Base-by-base conservation (phyloP, 495 filamentous ascomycete genomes). In the Polyplosphaeria fusca region DNA sequence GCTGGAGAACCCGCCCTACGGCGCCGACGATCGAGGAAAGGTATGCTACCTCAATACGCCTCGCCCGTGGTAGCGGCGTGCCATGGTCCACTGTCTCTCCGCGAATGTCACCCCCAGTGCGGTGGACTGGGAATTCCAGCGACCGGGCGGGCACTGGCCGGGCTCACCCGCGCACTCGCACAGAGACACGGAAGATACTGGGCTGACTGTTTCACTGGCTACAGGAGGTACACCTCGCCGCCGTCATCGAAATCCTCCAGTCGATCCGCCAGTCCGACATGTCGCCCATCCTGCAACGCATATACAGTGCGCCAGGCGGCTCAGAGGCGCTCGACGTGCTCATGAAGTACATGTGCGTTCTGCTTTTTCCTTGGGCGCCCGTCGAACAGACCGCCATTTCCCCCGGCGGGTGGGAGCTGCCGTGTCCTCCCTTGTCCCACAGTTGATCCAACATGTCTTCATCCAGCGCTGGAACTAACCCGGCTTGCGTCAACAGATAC, bases 201-300 rank as follows among this genome's bases (percentile, higher is more conserved):
- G 56, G 53, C 60, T 64, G 49, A 64, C 55, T 42, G 24, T 55
- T 52, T 25, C 37, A 47, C 37, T 27, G 35, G 16, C 26, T 63
- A 53, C 61, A 79, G 86, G 89, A 94, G 58, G 71, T 88, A 13
- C 88, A 93, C 67, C 74, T 92, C 52, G 81, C 85, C 37, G 87
- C 87, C 9, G 85, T 96, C 7, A 83, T 85, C 28, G 91, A 95
- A 71, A 89, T 94, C 35, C 76, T 96, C 55, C 89, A 94, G 71
- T 88, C 86, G 9, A 95, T 94, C 69, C 88, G 90, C 59, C 87
- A 89, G 69, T 83, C 85, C 43, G 91, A 96, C 64, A 95, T 96
- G 89, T 85, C 85, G 26, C 85, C 87, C 1, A 82, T 96, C 67
- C 73, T 96, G 47, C 81, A 82, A 68, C 78, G 85, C 13, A 87